Base-by-base conservation (phyloP, 495 filamentous ascomycete species). In the Friedmanniomyces simplex region DNA sequence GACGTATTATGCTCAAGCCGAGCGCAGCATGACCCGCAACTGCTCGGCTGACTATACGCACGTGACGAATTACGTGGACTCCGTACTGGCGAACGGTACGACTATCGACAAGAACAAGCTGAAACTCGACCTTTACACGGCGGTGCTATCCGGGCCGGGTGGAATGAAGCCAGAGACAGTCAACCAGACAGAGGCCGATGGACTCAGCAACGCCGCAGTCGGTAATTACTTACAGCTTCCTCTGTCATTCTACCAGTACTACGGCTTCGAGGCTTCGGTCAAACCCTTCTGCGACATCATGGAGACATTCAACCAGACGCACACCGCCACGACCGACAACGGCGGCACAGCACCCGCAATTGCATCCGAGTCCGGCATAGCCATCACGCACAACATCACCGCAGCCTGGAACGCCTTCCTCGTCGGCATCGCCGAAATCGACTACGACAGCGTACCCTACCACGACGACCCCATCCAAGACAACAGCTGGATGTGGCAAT, bases 401-500 rank as follows among this genome's bases (percentile, higher is more conserved):
- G 30, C 47, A 14, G 59, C 59, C 3, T 61, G 59, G 59, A 10
- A 51, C 14, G 53, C 42, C 32, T 61, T 61, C 39, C 53, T 61
- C 14, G 47, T 54, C 13, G 59, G 59, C 21, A 51, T 60, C 25
- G 58, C 52, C 13, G 41, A 60, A 32, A 60, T 60, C 26, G 49
- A 60, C 36, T 60, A 60, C 30, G 58, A 60, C 37, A 46, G 26
- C 25, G 37, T 60, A 16, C 58, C 58, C 16, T 55, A 55, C 34
- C 11, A 24, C 20, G 53, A 42, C 30, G 59, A 61, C 50, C 59
- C 53, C 1, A 55, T 57, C 25, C 30, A 69, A 42, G 54, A 59
- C 10, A 75, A 81, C 50, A 69, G 71, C 50, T 84, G 81, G 81
- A 75, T 67, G 8, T 84, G 79, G 79, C 79, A 82, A 62, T 81